phyloP scores from a whole-genome alignment of 2,329 filamentous ascomycete genomes.

The Microcyclospora tardicrescens region DNA sequence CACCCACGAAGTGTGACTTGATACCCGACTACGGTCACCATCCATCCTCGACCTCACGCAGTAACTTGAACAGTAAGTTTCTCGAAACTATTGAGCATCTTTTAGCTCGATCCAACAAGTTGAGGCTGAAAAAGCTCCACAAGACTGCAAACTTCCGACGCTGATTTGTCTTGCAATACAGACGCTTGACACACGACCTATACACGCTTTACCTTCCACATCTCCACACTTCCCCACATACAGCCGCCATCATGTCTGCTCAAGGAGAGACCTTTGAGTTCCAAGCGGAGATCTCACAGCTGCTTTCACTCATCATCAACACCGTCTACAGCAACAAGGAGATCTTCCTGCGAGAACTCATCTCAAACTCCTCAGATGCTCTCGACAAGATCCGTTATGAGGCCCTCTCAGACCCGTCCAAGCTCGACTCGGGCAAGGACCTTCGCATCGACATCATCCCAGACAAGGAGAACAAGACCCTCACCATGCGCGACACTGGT shows the following conservation, averaged over 20 bases:
- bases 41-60: too few relatives aligned
- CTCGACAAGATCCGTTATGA: slow-evolving; percentile 99
- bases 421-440: slow-evolving; percentile 96
- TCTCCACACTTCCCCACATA: slow-evolving; percentile 2
- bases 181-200: too few relatives aligned
- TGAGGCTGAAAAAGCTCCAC: too few relatives aligned
- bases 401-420: slow-evolving; percentile 88
- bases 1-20: too few relatives aligned
- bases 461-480: slow-evolving; percentile 91
- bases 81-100: too few relatives aligned
- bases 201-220: not conserved
- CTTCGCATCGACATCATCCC: slow-evolving; percentile 98
- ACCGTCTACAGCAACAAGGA: slow-evolving; percentile 99
- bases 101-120: too few relatives aligned
- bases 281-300: slow-evolving; percentile 99
- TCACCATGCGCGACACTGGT: slow-evolving; percentile 95
- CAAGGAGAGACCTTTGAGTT: slow-evolving; percentile 89
- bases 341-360: slow-evolving; percentile 96
- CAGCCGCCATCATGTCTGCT: slow-evolving; percentile 51
- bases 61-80: too few relatives aligned
- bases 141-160: too few relatives aligned
- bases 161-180: too few relatives aligned
- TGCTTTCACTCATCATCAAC: slow-evolving; percentile 99
- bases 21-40: too few relatives aligned
- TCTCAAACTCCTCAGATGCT: slow-evolving; percentile 97